Base-by-base conservation (phyloP, 768 basidiomycete genomes). In the Mycena rebaudengoi region DNA sequence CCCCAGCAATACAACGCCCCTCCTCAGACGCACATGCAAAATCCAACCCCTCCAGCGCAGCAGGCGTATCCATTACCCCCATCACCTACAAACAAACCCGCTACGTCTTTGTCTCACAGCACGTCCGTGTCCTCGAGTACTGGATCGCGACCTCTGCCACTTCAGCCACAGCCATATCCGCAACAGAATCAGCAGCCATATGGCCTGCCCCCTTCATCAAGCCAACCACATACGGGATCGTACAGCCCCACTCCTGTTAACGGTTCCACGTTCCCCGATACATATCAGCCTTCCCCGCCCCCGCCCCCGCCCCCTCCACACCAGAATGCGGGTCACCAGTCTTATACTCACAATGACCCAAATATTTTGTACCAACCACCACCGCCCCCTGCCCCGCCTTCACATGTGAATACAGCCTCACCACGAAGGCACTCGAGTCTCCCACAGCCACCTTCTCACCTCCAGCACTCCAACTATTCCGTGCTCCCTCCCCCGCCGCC, bases 401-500 rank as follows among this genome's bases (percentile, higher is more conserved):
- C 76, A 39, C 71, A 74, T 48, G 62, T 75, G 20, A 61, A 53
- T 67, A 71, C 63, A 69, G 65, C 65, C 43, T 64, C 73, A 12
- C 69, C 77, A 12, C 73, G 80, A n/a, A 75, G 85, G 48, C 82
- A 80, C 35, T 78, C 83, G 8, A 81, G 83, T 67, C 76, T 90
- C 21, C 87, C 86, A 52, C 82, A 82, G 30, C 85, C 82, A 25
- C 86, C 83, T 23, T 76, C 75, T 55, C 82, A 83, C 56, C 79
- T 80, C 48, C 76, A 80, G 52, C 61, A 69, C 40, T 69, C 71
- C 29, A 60, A 65, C 45, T 71, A 70, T 49, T 74, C 72, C 16
- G 73, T 74, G 39, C 69, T 75, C 49, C 75, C 71, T 54, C 67
- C 72, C 29, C 72, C 76, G 12, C 75, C 72, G 12, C 74, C 71